phyloP scores from a whole-genome alignment of 202 grass and related monocot species.

The Carex sylvatica region DNA sequence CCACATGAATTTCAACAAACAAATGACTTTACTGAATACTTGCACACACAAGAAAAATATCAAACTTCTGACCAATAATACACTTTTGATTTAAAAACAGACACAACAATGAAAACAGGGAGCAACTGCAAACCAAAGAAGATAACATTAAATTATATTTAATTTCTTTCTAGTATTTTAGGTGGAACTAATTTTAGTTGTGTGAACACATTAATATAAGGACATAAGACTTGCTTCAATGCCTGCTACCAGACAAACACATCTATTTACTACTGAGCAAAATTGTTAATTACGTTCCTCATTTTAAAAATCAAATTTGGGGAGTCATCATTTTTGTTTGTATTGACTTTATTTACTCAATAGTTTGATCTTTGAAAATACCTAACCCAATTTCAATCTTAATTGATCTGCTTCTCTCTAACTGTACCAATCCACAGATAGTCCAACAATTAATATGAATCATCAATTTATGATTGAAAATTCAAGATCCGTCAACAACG shows the following conservation, averaged over 20 bases:
- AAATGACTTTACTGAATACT: too few species aligned
- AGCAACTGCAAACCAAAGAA: not conserved
- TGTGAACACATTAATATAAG: not conserved
- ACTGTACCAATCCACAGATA: not conserved
- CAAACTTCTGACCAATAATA: not conserved
- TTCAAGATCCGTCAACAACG: not conserved
- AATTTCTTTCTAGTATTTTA: not conserved
- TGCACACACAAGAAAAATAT: not conserved
- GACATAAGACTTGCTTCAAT: not conserved
- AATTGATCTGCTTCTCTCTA: not conserved
- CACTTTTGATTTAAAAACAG: not conserved
- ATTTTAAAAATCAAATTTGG: not conserved
- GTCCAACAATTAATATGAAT: not conserved
- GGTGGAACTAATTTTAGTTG: not conserved
- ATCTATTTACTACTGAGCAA: not conserved
- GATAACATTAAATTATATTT: not conserved
- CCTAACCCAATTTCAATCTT: constrained; percentile 3
- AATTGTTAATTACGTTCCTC: not conserved
- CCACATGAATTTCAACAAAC: too few species aligned
- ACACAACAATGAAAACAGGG: not conserved
- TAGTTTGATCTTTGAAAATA: not conserved
- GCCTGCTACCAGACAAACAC: not conserved
- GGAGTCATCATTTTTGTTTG: not conserved
- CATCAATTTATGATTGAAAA: not conserved
- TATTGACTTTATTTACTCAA: not conserved